A percentile compares a stretch with the other conserved stretches of the same genome.
phyloP scores from a whole-genome alignment of 2,329 filamentous ascomycete species.

The Fusarium transvaalense region DNA sequence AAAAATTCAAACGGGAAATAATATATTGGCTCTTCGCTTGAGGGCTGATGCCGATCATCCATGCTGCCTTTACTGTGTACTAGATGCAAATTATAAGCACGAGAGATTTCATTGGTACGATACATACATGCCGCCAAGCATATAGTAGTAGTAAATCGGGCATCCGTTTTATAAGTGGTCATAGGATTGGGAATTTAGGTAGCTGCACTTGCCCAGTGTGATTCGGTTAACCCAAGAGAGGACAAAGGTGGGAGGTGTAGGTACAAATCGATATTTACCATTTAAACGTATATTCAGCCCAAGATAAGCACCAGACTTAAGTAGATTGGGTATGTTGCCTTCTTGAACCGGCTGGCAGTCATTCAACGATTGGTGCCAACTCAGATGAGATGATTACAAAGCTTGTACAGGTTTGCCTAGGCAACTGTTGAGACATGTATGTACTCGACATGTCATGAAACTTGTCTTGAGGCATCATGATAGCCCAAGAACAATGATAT shows the following conservation, averaged over 20 bases:
- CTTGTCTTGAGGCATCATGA: neutral
- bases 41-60: neutral
- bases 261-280: neutral
- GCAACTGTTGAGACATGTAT: slow-evolving; percentile 3
- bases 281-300: neutral
- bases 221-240: too few relatives aligned
- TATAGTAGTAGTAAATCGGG: too few relatives aligned
- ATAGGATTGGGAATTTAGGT: too few relatives aligned
- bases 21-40: neutral
- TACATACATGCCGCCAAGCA: too few relatives aligned
- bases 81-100: neutral
- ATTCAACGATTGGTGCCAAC: slow-evolving; percentile 12
- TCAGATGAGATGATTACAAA: slow-evolving; percentile 25
- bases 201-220: too few relatives aligned
- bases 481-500: neutral
- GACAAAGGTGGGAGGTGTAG: too few relatives aligned
- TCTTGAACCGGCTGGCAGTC: neutral
- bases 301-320: neutral
- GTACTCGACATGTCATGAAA: neutral
- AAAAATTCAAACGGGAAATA: neutral
- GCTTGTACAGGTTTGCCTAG: neutral
- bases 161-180: too few relatives aligned
- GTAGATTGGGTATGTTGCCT: neutral
- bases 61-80: neutral
- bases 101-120: neutral